Percentiles rank a stretch among this genome's conserved stretches.
Conservation (phyloP, 1,284 basidiomycete genomes). For the Vanrija sp. region DNA sequence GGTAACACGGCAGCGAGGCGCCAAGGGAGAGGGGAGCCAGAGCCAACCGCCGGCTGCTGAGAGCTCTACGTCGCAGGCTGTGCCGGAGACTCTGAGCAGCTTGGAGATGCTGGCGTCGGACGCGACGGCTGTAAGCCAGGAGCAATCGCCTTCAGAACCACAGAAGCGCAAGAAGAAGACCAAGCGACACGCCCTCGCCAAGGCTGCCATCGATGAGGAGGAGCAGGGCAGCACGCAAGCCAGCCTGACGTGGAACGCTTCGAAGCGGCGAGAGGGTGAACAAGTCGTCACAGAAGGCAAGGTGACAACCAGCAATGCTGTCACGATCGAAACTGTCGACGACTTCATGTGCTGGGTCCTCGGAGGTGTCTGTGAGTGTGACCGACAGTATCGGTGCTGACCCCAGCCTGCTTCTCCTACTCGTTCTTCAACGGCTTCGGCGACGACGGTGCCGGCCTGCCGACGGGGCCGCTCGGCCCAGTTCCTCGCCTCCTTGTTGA, state of each 20-base stretch:
- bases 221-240: slow-evolving; percentile 28
- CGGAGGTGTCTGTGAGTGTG: slow-evolving; percentile 79
- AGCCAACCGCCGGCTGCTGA: background rate
- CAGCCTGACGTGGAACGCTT: slow-evolving; percentile 27
- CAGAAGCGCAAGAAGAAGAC: slow-evolving; percentile 25
- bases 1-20: background rate
- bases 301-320: background rate
- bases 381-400: background rate
- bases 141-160: background rate
- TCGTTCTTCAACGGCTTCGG: slow-evolving; percentile 29
- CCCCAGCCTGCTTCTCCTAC: slow-evolving; percentile 31
- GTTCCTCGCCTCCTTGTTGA: slow-evolving; percentile 80
- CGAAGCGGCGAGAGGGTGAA: slow-evolving; percentile 13
- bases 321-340: slow-evolving; percentile 57
- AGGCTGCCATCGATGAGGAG: slow-evolving; percentile 34
- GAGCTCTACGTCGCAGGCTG: background rate
- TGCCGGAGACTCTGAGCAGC: slow-evolving; percentile 8
- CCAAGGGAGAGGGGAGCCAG: slow-evolving; percentile 2
- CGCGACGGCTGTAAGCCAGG: background rate
- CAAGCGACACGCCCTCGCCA: slow-evolving; percentile 34
- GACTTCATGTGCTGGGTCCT: slow-evolving; percentile 95
- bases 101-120: background rate
- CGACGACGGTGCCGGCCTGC: slow-evolving; percentile 2
- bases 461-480: slow-evolving; percentile 59
- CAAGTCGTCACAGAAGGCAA: slow-evolving; percentile 7